Evolutionary conservation across 2,329 filamentous ascomycete species (phyloP), one percentile per base, ranked within the genome.

Genomic region (Cladosporium sp.): DNA sequence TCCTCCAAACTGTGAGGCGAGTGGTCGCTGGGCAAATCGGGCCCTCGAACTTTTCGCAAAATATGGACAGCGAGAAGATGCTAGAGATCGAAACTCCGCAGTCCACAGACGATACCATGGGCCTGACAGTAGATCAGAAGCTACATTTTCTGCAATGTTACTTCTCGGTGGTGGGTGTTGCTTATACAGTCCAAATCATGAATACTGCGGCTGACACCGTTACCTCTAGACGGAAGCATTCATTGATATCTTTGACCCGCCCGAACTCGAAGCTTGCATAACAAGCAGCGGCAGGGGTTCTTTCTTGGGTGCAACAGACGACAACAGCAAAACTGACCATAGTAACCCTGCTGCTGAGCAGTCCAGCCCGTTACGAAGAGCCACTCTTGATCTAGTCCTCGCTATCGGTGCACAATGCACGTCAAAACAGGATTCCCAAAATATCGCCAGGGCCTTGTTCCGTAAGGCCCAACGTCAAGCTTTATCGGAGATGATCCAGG

Each of bases 391-490:
- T 64, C 78, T 85, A 29, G 80, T 84, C 55, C 74, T 85, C 52
- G 83, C 84, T 1, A 85, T 86, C 26, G 84, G 84, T 2, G 82
- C 82, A 0, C 84, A 86, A 69, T 83, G 80, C 65, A 78, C 68
- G 65, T 29, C 68, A 64, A 5, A 66, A 65, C 33, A 69, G 64
- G 31, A 66, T 62, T 5, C 64, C 65, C 23, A 68, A 68, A 53
- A 56, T 58, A 18, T 68, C 65, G 69, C 76, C 60, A 72, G 79
- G 61, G 71, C 77, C 49, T 82, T 81, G 64, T 86, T 86, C 65
- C 79, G 79, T 2, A 79, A 79, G 26, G 84, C 82, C 0, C 84
- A 84, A 62, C 76, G 76, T 21, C 71, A 77, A 40, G 81, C 84
- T 0, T 83, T 87, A 65, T 77, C 80, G 16, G 80, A 80, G 5